Conservation (phyloP, 2,329 filamentous ascomycete genomes). For the Phyllosticta citrichinensis region DNA sequence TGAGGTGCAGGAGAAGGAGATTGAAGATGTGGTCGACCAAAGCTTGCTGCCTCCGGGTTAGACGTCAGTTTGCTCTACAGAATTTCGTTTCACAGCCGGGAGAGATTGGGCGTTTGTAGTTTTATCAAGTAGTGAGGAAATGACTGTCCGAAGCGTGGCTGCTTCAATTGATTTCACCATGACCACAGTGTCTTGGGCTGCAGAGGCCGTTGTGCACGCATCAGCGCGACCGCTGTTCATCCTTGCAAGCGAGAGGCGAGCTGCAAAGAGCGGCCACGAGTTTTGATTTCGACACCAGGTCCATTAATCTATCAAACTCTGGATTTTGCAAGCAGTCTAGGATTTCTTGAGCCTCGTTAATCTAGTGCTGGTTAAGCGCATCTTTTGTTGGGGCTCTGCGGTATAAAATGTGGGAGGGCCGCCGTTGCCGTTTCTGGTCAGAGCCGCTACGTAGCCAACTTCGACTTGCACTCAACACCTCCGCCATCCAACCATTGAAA, state of each 20-base stretch:
- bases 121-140: background rate
- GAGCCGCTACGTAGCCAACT: background rate
- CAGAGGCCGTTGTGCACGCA: background rate
- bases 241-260: background rate
- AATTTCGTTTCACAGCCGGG: background rate
- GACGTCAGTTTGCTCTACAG: conserved; percentile 12
- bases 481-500: background rate
- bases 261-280: background rate
- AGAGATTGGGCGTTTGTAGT: background rate
- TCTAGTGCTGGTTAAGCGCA: background rate
- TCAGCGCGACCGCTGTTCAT: background rate
- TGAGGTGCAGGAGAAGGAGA: conserved; percentile 73
- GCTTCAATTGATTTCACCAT: background rate
- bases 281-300: background rate
- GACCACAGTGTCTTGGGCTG: background rate
- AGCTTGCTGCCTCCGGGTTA: conserved; percentile 89
- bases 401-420: background rate
- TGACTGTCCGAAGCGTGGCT: background rate
- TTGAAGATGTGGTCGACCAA: conserved; percentile 87
- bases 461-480: background rate
- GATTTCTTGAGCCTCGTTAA: background rate
- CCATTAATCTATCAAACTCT: background rate
- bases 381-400: background rate
- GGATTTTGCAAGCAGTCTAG: background rate
- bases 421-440: background rate